phyloP scores from a whole-genome alignment of 2,329 filamentous ascomycete genomes.

The Pseudogymnoascus sp. region DNA sequence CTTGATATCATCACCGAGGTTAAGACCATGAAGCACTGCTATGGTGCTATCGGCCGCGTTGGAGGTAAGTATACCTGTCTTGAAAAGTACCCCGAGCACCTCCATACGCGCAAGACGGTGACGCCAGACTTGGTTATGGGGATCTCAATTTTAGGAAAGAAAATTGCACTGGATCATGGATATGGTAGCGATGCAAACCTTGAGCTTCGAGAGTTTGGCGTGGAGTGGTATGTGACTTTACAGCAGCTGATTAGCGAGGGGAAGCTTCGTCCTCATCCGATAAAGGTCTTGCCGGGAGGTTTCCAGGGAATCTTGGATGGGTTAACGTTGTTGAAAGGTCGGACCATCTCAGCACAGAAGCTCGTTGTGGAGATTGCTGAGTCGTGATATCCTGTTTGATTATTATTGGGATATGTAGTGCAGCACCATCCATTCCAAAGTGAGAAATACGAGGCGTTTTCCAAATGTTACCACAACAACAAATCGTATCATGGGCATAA shows the following conservation, averaged over 20 bases:
- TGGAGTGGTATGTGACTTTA: background rate
- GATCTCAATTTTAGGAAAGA: conserved; percentile 22
- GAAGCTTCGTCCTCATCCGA: background rate
- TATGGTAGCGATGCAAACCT: conserved; percentile 18
- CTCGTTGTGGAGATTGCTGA: background rate
- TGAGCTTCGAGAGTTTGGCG: conserved; percentile 12
- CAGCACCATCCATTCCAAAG: background rate
- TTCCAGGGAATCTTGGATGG: background rate
- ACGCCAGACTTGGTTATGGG: conserved; percentile 25
- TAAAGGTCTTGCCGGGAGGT: background rate
- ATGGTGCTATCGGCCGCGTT: conserved; percentile 30
- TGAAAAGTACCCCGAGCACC: conserved; percentile 13
- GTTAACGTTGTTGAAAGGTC: background rate
- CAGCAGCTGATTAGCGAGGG: background rate
- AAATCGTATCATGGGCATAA: background rate
- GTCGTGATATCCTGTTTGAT: background rate
- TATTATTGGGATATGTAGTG: background rate
- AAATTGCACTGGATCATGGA: conserved; percentile 19
- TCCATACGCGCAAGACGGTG: conserved; percentile 14
- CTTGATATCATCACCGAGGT: conserved; percentile 34
- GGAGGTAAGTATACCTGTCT: conserved; percentile 26
- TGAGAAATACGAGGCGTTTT: background rate
- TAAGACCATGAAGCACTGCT: conserved; percentile 31
- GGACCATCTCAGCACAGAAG: background rate
- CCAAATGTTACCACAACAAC: background rate